Evolutionary conservation across 352 stramenopile genomes (phyloP), one percentile per base, ranked within the genome.

Genomic region (Aphanomyces stellatus): DNA sequence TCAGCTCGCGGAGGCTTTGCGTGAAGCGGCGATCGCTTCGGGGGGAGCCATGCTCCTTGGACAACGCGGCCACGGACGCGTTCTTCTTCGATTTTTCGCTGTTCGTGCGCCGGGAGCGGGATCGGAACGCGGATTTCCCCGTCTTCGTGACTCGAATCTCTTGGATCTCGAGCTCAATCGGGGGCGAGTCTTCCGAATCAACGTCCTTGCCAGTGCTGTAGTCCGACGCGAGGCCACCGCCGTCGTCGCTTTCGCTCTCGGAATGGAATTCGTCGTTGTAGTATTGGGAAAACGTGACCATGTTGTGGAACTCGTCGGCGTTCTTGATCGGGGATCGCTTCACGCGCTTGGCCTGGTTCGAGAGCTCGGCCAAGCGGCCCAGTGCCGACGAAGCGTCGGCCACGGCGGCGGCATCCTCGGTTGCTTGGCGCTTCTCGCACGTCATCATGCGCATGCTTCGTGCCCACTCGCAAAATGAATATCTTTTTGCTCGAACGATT

Each of bases 381-480:
- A 57, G 27, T 37, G 30, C 49, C n/a, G 30, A 57, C 0, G 49
- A 15, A 24, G 49, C 49, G 10, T 37, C 27, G 25, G 25, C 30
- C 0, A 24, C 49, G 49, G 49, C 49, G 10, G 10, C 27, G 25
- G 25, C 30, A n/a, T 57, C 49, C 33, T 57, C 49, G 49, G 30
- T 24, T 1, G 30, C 25, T 30, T 37, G 25, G 6, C 49, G 49
- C 27, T 57, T 57, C 25, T 33, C 49, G 30, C 49, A 40, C 19
- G 30, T 34, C 25, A 40, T 33, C 6, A 33, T 24, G 49, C 49
- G 49, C 49, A 57, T 57, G 25, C 25, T 24, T 57, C 27, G 49
- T 40, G 49, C 49, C 49, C 49, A 57, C 49, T 57, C 49, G 49
- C 49, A 57, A 57, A 57, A 57, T 57, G 49, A 33, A 13, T 40